Conservation (phyloP, 2,329 filamentous ascomycete genomes). For the Alternaria solani region DNA sequence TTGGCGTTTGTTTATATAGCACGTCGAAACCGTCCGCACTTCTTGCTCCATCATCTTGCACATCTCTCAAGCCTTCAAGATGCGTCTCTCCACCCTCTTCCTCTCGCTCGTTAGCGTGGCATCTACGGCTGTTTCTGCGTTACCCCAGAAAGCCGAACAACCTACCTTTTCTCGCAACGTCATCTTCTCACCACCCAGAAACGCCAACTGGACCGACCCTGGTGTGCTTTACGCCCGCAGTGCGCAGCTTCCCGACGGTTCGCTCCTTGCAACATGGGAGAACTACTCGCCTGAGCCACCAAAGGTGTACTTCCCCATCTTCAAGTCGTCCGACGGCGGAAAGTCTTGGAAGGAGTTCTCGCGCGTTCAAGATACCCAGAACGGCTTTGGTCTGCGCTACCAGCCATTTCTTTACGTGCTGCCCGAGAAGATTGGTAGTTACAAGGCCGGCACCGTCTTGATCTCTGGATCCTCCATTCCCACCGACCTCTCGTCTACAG, state of each 20-base stretch:
- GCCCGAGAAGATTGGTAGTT: conserved; percentile 65
- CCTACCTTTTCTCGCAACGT: conserved; percentile 47
- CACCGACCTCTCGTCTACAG: conserved; percentile 66
- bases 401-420: conserved; percentile 75
- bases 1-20: conserved; percentile 19
- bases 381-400: conserved; percentile 71
- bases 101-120: conserved; percentile 27
- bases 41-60: conserved; percentile 10
- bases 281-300: conserved; percentile 60
- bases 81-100: conserved; percentile 42
- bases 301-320: conserved; percentile 57
- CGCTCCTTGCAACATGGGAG: conserved; percentile 63
- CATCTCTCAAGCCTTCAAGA: conserved; percentile 29
- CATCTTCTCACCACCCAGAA: conserved; percentile 55
- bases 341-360: conserved; percentile 70
- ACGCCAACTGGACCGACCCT: conserved; percentile 53
- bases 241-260: conserved; percentile 54
- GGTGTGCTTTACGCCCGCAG: conserved; percentile 63
- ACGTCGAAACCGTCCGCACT: background rate
- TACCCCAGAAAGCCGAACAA: conserved; percentile 29
- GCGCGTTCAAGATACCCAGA: conserved; percentile 70
- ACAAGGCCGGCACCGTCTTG: conserved; percentile 69
- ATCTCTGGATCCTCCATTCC: conserved; percentile 68
- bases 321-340: conserved; percentile 56
- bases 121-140: conserved; percentile 28